phyloP scores from a whole-genome alignment of 2,329 filamentous ascomycete species.

The Hymenoscyphus fructigenus region DNA sequence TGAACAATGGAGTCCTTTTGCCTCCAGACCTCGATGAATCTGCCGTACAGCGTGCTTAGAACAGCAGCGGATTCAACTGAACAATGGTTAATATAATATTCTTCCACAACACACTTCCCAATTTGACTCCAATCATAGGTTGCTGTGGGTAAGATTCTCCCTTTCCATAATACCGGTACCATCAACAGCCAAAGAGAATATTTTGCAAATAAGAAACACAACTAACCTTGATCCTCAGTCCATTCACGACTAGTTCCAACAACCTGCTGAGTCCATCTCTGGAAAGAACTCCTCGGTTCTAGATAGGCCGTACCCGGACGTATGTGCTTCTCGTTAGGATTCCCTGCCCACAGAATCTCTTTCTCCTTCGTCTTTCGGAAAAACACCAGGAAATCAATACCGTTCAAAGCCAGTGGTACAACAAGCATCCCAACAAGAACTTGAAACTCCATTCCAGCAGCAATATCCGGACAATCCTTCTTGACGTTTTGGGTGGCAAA shows the following conservation, averaged over 20 bases:
- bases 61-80: slow-evolving; percentile 27
- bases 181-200: too few relatives aligned
- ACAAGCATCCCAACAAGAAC: slow-evolving; percentile 25
- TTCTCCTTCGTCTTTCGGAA: slow-evolving; percentile 25
- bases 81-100: not conserved
- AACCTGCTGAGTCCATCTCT: slow-evolving; percentile 26
- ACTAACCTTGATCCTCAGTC: slow-evolving; percentile 27
- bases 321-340: slow-evolving; percentile 25
- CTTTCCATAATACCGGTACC: too few relatives aligned
- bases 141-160: too few relatives aligned
- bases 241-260: slow-evolving; percentile 25
- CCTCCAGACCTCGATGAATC: slow-evolving; percentile 29
- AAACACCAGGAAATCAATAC: slow-evolving; percentile 28
- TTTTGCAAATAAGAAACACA: not conserved
- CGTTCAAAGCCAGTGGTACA: slow-evolving; percentile 22
- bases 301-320: slow-evolving; percentile 19
- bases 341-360: slow-evolving; percentile 28
- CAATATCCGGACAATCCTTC: slow-evolving; percentile 23
- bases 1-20: slow-evolving; percentile 26
- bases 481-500: slow-evolving; percentile 22
- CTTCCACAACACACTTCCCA: too few relatives aligned
- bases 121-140: too few relatives aligned
- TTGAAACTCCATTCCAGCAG: slow-evolving; percentile 9
- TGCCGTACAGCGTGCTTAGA: slow-evolving; percentile 25
- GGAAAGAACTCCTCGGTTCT: slow-evolving; percentile 25